Evolutionary conservation across 2,329 filamentous ascomycete genomes (phyloP), one percentile per base, ranked within the genome.

Genomic region (Penicillium sp.): DNA sequence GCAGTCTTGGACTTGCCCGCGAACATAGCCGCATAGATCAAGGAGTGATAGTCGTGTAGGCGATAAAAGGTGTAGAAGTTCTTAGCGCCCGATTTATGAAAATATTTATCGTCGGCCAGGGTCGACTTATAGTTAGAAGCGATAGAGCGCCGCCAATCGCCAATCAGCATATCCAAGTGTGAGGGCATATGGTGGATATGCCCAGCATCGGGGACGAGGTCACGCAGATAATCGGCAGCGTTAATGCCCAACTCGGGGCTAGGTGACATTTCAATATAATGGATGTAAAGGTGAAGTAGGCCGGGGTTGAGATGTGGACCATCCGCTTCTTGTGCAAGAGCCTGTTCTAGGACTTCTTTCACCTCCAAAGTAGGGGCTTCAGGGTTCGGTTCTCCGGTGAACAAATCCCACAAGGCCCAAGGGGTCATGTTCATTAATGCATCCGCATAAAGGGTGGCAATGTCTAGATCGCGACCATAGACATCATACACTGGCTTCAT

Each of bases 61-160:
- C 88, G 81, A 67, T 91, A 91, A 5, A 90, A 79, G 0, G 84
- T 86, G 71, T 91, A 91, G 65, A 91, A 90, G 66, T 87, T 87
- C 57, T 83, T 69, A 0, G 83, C 76, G 0, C 87, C 85, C 2
- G 80, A 74, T 6, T 77, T 74, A 0, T 70, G 67, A 2, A 88
- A 78, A 63, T 82, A 91, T 58, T 81, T 83, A 38, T 87, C 81
- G 63, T 91, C 87, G 1, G 86, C 87, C 0, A 72, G 64, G 36
- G 87, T 85, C 9, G 88, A 87, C 18, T 80, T 77, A 2, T 79
- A 74, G 66, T 91, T 91, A 4, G 85, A 85, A 1, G 75, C 74
- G 48, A 90, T 84, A 4, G 86, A 86, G 11, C 78, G 76, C 16
- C 79, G 75, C 65, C 90, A 91, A 61, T 90, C 82, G 18, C 88